Evolutionary conservation across 495 filamentous ascomycete species (phyloP).

Genomic region (Hypoxylon subgilvum): DNA sequence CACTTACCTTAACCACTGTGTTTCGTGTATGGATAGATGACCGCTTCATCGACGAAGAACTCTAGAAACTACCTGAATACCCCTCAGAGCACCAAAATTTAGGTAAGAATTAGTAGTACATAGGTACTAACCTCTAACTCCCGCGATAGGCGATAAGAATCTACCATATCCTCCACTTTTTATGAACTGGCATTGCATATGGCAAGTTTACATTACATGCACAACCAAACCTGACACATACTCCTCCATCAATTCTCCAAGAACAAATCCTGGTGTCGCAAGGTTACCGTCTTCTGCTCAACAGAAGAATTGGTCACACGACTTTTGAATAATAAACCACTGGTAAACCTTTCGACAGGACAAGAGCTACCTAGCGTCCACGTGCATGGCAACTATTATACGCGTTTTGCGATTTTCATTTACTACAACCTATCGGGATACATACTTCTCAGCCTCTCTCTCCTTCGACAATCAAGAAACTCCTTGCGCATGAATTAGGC

Average conservation of each 20-base stretch:
- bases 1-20: too few species aligned
- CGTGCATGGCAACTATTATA: neutral
- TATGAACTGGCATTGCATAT: slow-evolving; percentile 26
- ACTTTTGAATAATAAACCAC: neutral
- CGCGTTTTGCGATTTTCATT: neutral
- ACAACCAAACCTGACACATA: slow-evolving; percentile 4
- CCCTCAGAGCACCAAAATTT: too few species aligned
- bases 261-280: slow-evolving; percentile 2
- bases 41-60: too few species aligned
- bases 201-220: neutral
- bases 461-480: neutral
- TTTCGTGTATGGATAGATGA: too few species aligned
- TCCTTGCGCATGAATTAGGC: slow-evolving; percentile 1
- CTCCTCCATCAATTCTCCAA: neutral
- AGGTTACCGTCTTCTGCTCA: neutral
- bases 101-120: too few species aligned
- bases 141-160: slow-evolving; percentile 23
- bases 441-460: neutral
- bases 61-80: too few species aligned
- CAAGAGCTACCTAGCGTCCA: neutral
- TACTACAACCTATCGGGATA: neutral
- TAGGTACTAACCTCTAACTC: too few species aligned
- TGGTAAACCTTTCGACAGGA: too few species aligned
- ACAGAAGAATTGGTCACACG: slow-evolving; percentile 12
- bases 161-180: neutral